Evolutionary conservation across 306 rosid genomes (phyloP).

Genomic region (Boehmeria nivea): DNA sequence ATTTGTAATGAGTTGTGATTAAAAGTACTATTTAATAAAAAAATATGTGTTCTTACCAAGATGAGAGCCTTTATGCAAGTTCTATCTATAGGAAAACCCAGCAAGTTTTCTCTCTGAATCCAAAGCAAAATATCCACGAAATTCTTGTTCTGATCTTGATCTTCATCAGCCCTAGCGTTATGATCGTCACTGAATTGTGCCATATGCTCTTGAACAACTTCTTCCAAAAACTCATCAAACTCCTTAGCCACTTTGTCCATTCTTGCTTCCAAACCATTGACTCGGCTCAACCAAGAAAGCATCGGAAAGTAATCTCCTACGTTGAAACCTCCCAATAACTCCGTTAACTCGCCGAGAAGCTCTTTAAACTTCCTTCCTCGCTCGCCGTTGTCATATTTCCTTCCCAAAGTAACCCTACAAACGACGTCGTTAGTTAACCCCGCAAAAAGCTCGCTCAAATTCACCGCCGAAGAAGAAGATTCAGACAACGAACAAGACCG

Average conservation of each 20-base stretch:
- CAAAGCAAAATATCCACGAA: slow-evolving; percentile 1
- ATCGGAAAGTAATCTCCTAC: slow-evolving; percentile 7
- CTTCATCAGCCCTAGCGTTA: neutral
- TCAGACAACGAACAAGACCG: neutral
- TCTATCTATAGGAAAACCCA: slow-evolving; percentile 6
- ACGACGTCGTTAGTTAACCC: slow-evolving; percentile 5
- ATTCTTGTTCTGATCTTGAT: neutral
- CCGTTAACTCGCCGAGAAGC: slow-evolving; percentile 1
- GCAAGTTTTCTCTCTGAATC: slow-evolving; percentile 3
- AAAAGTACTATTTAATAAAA: too few relatives aligned
- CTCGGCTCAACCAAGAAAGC: slow-evolving; percentile 15
- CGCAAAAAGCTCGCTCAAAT: slow-evolving; percentile 5
- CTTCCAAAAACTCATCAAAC: slow-evolving; percentile 14
- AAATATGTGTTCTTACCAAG: slow-evolving; percentile 5
- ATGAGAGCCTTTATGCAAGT: slow-evolving; percentile 7
- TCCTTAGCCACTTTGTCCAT: slow-evolving; percentile 14
- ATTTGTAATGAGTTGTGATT: too few relatives aligned
- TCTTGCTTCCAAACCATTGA: slow-evolving; percentile 8
- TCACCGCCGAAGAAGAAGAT: neutral
- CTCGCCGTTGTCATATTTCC: slow-evolving; percentile 6
- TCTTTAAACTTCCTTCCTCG: slow-evolving; percentile 9
- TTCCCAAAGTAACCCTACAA: slow-evolving; percentile 20
- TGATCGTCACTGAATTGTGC: neutral
- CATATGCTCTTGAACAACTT: neutral
- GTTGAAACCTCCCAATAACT: slow-evolving; percentile 9